Evolutionary conservation across 331 rosid genomes (phyloP), one percentile per base, ranked within the genome.

Genomic region (Pyracantha coccinea): DNA sequence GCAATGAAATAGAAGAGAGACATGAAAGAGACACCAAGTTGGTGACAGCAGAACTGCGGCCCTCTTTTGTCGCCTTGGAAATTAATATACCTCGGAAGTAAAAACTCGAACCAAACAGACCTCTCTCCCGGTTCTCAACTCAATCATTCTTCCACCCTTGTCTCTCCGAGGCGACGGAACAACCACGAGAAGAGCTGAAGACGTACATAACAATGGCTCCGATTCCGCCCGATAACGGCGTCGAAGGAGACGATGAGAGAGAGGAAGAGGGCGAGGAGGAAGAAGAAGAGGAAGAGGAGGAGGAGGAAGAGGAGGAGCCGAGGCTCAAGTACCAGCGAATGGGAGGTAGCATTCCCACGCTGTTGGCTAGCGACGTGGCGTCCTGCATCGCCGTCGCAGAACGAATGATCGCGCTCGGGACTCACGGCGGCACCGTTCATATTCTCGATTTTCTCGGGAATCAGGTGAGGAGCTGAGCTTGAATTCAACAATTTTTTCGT

Each of bases 371-470:
- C 78, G 99, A 92, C 71, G 93, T 89, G 10, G 97, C 99, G 14
- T 90, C 99, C 33, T 95, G 92, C 74, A 78, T 95, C 33, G 87
- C 96, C 1, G 96, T 95, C 19, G 92, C 98, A 2, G 99, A 95
- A 85, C 87, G 99, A 72, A 95, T 92, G 99, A 90, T 95, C 80
- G 99, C 97, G 0, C 89, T 95, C 15, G 99, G 99, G 24, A 90
- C 99, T n/a, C 92, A 86, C n/a, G 92, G 86, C 61, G 99, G 99
- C 79, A 79, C 92, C 50, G 82, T 95, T 78, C 93, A 88, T 59
- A 95, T 95, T 72, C 97, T 95, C 20, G 99, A 95, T 84, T 95
- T 95, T 86, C 98, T 95, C 55, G 99, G 99, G 17, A 95, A 95
- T 82, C 99, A 95, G 97, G 99, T 95, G 15, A 29, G 80, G 27